phyloP scores from a whole-genome alignment of 2,329 filamentous ascomycete species.

The Aspergillus novoparasiticus region DNA sequence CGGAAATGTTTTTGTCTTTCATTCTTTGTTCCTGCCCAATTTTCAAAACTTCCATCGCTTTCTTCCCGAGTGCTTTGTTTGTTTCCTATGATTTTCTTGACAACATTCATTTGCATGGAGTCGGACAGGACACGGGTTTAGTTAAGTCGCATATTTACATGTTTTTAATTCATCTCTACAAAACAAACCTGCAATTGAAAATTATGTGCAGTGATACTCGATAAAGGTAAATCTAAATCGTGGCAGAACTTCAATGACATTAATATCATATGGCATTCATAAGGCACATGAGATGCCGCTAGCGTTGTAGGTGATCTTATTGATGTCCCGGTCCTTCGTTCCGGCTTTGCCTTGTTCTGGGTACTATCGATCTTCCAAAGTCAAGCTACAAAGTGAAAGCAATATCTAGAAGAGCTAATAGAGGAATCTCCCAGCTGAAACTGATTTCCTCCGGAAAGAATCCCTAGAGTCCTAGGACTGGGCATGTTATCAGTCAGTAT shows the following conservation, averaged over 20 bases:
- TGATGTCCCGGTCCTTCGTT: background rate
- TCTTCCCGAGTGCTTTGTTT: background rate
- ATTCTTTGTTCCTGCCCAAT: background rate
- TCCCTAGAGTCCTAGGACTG: background rate
- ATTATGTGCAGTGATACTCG: background rate
- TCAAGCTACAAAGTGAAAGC: background rate
- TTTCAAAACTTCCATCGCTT: background rate
- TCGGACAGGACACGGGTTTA: conserved; percentile 3
- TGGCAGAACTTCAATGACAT: background rate
- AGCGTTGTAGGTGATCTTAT: background rate
- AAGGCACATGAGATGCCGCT: background rate
- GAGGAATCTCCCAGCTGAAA: background rate
- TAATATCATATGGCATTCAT: background rate
- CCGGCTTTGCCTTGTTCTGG: background rate
- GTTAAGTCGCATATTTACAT: background rate
- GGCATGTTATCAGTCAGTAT: background rate
- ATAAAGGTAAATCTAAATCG: background rate
- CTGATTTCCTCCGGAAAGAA: too few species aligned
- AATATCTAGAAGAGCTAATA: background rate
- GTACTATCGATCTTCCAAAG: background rate
- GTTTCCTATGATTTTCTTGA: background rate
- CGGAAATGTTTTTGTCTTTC: background rate
- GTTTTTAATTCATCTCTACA: background rate
- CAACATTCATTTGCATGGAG: conserved; percentile 3
- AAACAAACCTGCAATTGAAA: background rate